Evolutionary conservation across 176 grass and related monocot genomes (phyloP).

Genomic region (Bonia amplexicaulis): DNA sequence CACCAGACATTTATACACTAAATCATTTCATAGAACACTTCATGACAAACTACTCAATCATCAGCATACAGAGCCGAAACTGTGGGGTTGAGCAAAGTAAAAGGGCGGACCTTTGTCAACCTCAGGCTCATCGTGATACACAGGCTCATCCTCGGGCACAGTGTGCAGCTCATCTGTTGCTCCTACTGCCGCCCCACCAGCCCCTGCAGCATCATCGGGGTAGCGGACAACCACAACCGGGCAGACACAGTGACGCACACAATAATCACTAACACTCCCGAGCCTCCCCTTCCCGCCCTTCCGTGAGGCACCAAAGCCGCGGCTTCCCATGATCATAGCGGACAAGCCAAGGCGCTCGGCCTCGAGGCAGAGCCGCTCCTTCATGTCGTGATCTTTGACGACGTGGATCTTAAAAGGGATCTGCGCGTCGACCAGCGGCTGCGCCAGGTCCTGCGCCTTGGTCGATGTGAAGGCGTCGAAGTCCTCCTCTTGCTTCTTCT

Average conservation of each 20-base stretch:
- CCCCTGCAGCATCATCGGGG: slow-evolving; percentile 52
- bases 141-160: slow-evolving; percentile 62
- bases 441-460: slow-evolving; percentile 75
- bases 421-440: slow-evolving; percentile 68
- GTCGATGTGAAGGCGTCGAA: slow-evolving; percentile 73
- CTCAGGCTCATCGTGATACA: slow-evolving; percentile 67
- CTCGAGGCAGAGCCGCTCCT: slow-evolving; percentile 90
- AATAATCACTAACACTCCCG: slow-evolving; percentile 88
- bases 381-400: slow-evolving; percentile 98
- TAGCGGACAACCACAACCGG: slow-evolving; percentile 84
- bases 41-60: background rate
- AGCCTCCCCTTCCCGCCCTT: slow-evolving; percentile 71
- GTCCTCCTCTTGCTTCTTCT: slow-evolving; percentile 78
- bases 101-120: slow-evolving; percentile 44
- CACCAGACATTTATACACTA: background rate
- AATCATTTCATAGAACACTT: background rate
- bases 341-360: slow-evolving; percentile 67
- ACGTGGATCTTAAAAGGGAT: slow-evolving; percentile 93
- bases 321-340: slow-evolving; percentile 91
- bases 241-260: slow-evolving; percentile 88
- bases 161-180: slow-evolving; percentile 40
- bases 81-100: background rate
- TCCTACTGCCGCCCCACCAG: slow-evolving; percentile 23
- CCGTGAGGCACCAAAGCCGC: slow-evolving; percentile 71
- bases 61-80: background rate